These are phyloP conservation scores for Penicillium sp. DNA, from an alignment of 2,329 filamentous ascomycete genomes.

Conservation along the genomic window DNA sequence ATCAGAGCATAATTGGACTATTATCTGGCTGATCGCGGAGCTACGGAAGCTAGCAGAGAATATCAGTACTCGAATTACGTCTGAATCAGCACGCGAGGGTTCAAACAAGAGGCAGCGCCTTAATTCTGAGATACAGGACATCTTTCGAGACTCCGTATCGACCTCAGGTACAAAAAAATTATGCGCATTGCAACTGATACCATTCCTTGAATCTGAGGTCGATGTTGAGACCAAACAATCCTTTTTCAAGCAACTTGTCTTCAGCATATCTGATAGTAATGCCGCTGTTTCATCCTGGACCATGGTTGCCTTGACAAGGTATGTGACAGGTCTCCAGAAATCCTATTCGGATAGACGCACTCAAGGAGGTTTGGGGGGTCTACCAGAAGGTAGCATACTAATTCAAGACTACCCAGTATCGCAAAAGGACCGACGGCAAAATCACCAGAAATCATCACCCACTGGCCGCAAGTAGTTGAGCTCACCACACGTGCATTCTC, in stretches of 20 bases:
- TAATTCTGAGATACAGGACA: conserved; percentile 36
- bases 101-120: conserved; percentile 38
- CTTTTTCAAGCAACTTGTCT: conserved; percentile 57
- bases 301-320: conserved; percentile 77
- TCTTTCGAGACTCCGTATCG: conserved; percentile 35
- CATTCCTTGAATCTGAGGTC: conserved; percentile 49
- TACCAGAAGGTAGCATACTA: not conserved
- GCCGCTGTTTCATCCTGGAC: conserved; percentile 69
- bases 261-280: conserved; percentile 66
- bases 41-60: conserved; percentile 40
- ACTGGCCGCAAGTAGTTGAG: conserved; percentile 75
- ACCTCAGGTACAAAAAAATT: conserved; percentile 41
- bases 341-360: not conserved
- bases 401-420: conserved; percentile 27
- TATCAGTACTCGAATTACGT: conserved; percentile 13
- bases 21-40: conserved; percentile 39
- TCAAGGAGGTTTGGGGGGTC: too few relatives aligned
- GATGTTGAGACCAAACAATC: conserved; percentile 52
- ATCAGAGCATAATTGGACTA: conserved; percentile 42
- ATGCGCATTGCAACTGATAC: conserved; percentile 54
- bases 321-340: conserved; percentile 28
- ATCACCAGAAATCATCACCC: conserved; percentile 41
- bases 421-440: conserved; percentile 34
- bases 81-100: conserved; percentile 13
- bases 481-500: conserved; percentile 66